These are phyloP conservation scores for Chondrus crispus DNA, from an alignment of 23 red algal species.

Conservation along the genomic window DNA sequence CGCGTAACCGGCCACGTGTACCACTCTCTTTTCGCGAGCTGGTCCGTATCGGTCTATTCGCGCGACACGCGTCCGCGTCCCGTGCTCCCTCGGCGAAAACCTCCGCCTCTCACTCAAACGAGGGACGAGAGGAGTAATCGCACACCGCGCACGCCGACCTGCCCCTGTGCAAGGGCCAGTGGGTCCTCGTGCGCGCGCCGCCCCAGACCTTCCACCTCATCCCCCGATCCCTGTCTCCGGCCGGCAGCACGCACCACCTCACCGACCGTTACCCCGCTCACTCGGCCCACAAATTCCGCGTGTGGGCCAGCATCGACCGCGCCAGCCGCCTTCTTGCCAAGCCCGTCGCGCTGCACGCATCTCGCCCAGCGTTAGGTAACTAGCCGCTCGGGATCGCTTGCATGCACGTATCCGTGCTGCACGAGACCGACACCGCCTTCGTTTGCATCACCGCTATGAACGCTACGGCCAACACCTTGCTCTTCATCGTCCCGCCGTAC, in stretches of 20 bases:
- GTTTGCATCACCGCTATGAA: conserved; percentile 15
- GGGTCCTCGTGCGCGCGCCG: conserved; percentile 54
- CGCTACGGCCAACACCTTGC: conserved; percentile 20
- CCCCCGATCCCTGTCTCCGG: conserved; percentile 14
- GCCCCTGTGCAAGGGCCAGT: conserved; percentile 41
- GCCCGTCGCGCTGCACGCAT: conserved; percentile 26
- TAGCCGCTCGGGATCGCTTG: conserved; percentile 38
- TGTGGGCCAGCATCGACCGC: conserved; percentile 61
- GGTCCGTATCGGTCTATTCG: no score
- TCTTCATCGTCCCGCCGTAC: conserved; percentile 40
- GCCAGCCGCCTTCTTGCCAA: conserved; percentile 35
- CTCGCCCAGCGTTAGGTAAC: background rate
- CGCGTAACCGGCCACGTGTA: no score
- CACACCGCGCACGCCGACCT: no score
- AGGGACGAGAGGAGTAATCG: no score
- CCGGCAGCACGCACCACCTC: conserved; percentile 20
- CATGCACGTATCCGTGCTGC: background rate
- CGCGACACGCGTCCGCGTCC: no score
- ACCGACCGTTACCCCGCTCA: background rate
- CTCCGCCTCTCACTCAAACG: no score
- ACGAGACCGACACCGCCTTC: background rate
- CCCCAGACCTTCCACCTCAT: background rate
- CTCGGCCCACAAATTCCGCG: conserved; percentile 23
- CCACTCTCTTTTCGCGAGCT: no score
- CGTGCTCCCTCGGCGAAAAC: no score